Evolutionary conservation across 148 eudicot genomes (phyloP).

Genomic region (Polygonum aviculare): DNA sequence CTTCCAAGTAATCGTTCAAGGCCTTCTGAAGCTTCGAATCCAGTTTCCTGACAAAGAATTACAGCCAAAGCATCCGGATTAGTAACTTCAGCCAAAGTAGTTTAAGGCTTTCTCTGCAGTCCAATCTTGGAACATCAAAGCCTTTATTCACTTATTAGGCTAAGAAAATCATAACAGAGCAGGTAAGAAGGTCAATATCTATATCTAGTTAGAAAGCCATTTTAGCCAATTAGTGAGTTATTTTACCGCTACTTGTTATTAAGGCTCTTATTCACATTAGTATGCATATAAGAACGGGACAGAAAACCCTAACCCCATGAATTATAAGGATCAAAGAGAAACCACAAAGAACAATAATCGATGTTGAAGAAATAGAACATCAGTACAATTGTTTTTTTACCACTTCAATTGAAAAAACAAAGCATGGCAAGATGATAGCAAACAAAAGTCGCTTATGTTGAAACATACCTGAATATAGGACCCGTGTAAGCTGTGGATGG

Average conservation of each 20-base stretch:
- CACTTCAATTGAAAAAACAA: background rate
- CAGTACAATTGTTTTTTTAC: background rate
- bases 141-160: background rate
- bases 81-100: background rate
- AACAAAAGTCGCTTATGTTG: background rate
- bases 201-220: background rate
- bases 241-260: background rate
- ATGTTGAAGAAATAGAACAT: background rate
- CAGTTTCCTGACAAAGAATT: conserved; percentile 36
- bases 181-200: background rate
- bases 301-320: background rate
- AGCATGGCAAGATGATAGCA: background rate
- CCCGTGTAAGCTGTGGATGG: conserved; percentile 48
- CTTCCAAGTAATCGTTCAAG: conserved; percentile 50
- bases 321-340: background rate
- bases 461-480: conserved; percentile 39
- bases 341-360: background rate
- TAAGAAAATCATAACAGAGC: background rate
- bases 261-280: background rate
- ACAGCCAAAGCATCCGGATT: background rate
- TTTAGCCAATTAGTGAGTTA: background rate
- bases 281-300: background rate
- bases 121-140: background rate
- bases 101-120: background rate
- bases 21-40: conserved; percentile 44